Base-by-base conservation (phyloP, 331 rosid species). In the Pyracantha coccinea region DNA sequence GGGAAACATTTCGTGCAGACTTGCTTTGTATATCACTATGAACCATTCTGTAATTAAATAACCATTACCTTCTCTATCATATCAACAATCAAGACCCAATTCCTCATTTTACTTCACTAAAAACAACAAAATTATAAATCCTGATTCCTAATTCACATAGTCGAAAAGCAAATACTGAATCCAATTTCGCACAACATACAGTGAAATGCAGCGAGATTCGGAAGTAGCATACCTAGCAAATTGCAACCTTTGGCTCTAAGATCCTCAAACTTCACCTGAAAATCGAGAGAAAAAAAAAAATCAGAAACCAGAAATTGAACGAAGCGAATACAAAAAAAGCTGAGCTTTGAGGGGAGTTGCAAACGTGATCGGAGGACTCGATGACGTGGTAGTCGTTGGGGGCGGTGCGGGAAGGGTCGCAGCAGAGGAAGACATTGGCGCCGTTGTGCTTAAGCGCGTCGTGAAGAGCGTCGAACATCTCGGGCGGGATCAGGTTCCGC, bases 401-500 rank as follows among this genome's bases (percentile, higher is more conserved):
- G 20, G 90, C 97, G 35, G 82, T 83, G 71, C 93, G 97, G 8
- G 91, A 86, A 28, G 97, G 96, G 41, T 94, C 97, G 80, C 89
- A 90, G 75, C 97, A 94, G 53, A 92, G 97, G 69, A 92, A 80
- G 84, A 91, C 77, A 28, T 81, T 73, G 7, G 99, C 96, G 60
- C 97, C 97, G 57, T 88, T 90, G 53, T 73, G 83, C 84, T 94
- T 94, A 52, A 94, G 90, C 19, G 96, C 92, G 75, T 93, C 97
- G 77, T 90, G 94, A 41, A 93, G 93, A 1, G 92, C 78, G 76
- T 89, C 97, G 88, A 92, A 94, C 35, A 92, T 77, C 87, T 92
- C 97, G 0, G 96, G 99, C 21, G 97, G 91, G 72, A 94, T 97
- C 1, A 92, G 90, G 80, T 90, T 94, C 53, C 97, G 88, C 57